A percentile compares a stretch with the other conserved stretches of the same genome.
phyloP scores from a whole-genome alignment of 1,139 yeast genomes.

The Insectozyma bohioensis region DNA sequence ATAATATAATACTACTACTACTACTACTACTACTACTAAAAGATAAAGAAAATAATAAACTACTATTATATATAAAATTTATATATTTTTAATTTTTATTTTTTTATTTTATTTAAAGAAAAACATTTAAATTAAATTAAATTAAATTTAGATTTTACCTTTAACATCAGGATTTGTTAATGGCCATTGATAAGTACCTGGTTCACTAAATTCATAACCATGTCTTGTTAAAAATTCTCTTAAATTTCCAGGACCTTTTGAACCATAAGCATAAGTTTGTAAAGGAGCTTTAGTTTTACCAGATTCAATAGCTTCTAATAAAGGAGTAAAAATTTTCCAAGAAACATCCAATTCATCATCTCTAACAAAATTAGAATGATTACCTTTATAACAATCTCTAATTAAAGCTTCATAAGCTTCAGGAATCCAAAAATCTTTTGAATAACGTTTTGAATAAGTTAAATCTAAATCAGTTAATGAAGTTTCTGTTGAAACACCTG shows the following conservation, averaged over 20 bases:
- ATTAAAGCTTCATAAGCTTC: conserved; percentile 97
- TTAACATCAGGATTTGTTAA: conserved; percentile 59
- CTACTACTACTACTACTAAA: too few relatives aligned
- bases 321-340: conserved; percentile 92
- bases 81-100: background rate
- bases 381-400: conserved; percentile 86
- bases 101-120: background rate
- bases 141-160: conserved; percentile 18
- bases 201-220: conserved; percentile 65
- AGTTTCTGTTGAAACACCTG: conserved; percentile 82
- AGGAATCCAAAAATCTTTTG: conserved; percentile 87
- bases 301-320: conserved; percentile 76
- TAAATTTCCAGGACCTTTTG: conserved; percentile 80
- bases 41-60: too few relatives aligned
- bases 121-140: conserved; percentile 1
- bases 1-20: too few relatives aligned
- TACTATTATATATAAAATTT: too few relatives aligned
- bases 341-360: conserved; percentile 95
- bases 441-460: conserved; percentile 78
- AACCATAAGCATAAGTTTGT: conserved; percentile 77
- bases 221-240: conserved; percentile 61
- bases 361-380: conserved; percentile 96
- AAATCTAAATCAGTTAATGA: conserved; percentile 88
- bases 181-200: conserved; percentile 79
- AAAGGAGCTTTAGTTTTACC: conserved; percentile 59